phyloP scores from a whole-genome alignment of 2,329 filamentous ascomycete genomes.

The Basipetospora sp. region DNA sequence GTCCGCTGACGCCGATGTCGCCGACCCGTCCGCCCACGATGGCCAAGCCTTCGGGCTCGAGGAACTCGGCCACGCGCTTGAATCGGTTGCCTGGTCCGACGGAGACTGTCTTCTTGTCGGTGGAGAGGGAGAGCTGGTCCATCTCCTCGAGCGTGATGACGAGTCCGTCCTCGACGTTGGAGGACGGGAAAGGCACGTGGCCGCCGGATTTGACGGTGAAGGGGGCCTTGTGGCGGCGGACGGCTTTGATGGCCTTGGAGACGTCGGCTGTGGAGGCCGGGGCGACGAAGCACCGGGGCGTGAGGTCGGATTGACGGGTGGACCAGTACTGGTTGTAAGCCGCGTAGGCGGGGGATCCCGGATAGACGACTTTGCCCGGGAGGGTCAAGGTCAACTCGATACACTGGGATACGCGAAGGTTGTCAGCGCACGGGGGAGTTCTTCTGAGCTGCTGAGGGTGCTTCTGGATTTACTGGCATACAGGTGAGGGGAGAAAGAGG shows the following conservation, averaged over 20 bases:
- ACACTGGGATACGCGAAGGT: no score
- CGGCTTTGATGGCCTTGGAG: slow-evolving; percentile 8
- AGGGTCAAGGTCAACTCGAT: not conserved
- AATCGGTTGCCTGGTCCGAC: slow-evolving; percentile 32
- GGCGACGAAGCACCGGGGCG: slow-evolving; percentile 14
- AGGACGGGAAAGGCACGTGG: slow-evolving; percentile 16
- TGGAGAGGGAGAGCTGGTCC: slow-evolving; percentile 9
- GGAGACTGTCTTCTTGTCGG: slow-evolving; percentile 19
- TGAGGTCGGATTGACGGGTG: slow-evolving; percentile 13
- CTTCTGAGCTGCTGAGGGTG: no score
- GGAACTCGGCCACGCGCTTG: slow-evolving; percentile 15
- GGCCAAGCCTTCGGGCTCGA: slow-evolving; percentile 19
- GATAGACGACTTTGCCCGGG: slow-evolving; percentile 2
- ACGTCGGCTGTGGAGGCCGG: slow-evolving; percentile 13
- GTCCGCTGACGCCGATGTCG: slow-evolving; percentile 16
- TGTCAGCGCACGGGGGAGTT: no score
- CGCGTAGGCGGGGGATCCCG: not conserved
- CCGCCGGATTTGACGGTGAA: slow-evolving; percentile 27
- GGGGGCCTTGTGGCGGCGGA: slow-evolving; percentile 8
- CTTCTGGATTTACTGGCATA: no score
- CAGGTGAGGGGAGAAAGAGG: no score
- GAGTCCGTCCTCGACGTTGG: slow-evolving; percentile 15
- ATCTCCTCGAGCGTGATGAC: slow-evolving; percentile 15
- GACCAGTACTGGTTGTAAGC: slow-evolving; percentile 14
- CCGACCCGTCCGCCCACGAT: slow-evolving; percentile 29